Evolutionary conservation across 345 rosid genomes (phyloP), one percentile per base, ranked within the genome.

Genomic region (Zanthoxylum bungeanum): DNA sequence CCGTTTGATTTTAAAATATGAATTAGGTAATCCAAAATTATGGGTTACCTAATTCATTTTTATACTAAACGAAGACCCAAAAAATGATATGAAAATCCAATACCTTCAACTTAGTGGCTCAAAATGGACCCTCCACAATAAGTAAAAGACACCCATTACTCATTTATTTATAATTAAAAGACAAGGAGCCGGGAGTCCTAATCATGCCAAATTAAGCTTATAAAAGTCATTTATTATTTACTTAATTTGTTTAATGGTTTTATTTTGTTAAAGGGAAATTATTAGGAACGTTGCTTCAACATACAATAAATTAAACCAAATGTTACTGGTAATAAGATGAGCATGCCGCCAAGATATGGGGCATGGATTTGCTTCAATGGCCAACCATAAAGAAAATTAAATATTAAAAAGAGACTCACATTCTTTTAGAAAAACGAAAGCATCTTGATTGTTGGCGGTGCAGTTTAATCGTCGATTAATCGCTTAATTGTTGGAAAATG

Each of bases 101-200:
- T 30, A 28, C 17, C 14, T 11, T 28, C 2, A 17, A 61, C 21
- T 4, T 3, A 59, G 72, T 27, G 77, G 63, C 55, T 7, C 21
- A n/a, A 56, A 73, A 46, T 51, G 77, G 71, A 33, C 44, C 68
- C 60, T 62, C 65, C 68, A 58, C 31, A 22, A 34, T 50, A 1
- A 31, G 70, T 44, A n/a, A 21, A 66, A 21, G 58, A 50, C 59
- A 34, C 31, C 44, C 60, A 0, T 7, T 50, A 3, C 36, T 33
- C 0, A 14, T 36, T 39, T 0, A 14, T 36, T 39, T 0, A 55
- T 27, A 40, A 68, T 55, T 68, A 40, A 53, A 68, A 67, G 60
- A 2, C 24, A 24, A 55, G 14, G 37, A 46, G 22, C 19, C 34
- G n/a, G n/a, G n/a, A n/a, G n/a, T n/a, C 14, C 63, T 39, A 50